Evolutionary conservation across 1,284 basidiomycete genomes (phyloP), one percentile per base, ranked within the genome.

Genomic region (Rhizoctonia solani): DNA sequence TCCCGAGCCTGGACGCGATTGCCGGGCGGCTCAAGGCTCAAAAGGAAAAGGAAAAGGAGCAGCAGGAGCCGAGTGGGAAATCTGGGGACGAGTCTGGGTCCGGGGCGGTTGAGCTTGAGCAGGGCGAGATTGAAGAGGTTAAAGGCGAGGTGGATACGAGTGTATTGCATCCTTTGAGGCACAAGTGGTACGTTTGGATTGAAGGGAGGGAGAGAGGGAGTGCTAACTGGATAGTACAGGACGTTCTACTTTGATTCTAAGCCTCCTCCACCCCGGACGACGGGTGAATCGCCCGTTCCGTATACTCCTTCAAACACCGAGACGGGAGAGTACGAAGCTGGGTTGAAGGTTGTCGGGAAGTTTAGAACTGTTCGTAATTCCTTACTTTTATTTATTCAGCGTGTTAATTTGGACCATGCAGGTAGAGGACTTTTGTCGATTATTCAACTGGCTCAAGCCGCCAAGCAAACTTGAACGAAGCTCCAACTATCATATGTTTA

Each of bases 401-500:
- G 70, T 58, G 46, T 68, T 8, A 52, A 74, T n/a, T n/a, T n/a
- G n/a, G n/a, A n/a, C n/a, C n/a, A n/a, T n/a, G n/a, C 44, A 77
- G 71, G 79, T 97, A 66, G 91, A 97, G 77, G 85, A 87, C 27
- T 97, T 95, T 80, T 95, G 93, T 74, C 85, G 90, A n/a, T 92
- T 93, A 79, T 92, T 95, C 81, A 94, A 95, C 78, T 95, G 94
- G 86, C 85, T 96, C 69, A 92, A 93, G 76, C 88, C 90, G 1
- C 95, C 95, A 1, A 93, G 91, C 53, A 86, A 87, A 72, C 85
- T 97, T 41, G 90, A 93, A 72, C 87, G 87, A 72, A 92, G 93
- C 77, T 89, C 89, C 41, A 96, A 95, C 78, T 96, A 96, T 75
- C 95, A 97, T 75, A 81, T 97, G 66, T 98, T 98, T 86, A 97